Base-by-base conservation (phyloP, 225 moss, liverwort and hornwort species). In the Climacium dendroides region DNA sequence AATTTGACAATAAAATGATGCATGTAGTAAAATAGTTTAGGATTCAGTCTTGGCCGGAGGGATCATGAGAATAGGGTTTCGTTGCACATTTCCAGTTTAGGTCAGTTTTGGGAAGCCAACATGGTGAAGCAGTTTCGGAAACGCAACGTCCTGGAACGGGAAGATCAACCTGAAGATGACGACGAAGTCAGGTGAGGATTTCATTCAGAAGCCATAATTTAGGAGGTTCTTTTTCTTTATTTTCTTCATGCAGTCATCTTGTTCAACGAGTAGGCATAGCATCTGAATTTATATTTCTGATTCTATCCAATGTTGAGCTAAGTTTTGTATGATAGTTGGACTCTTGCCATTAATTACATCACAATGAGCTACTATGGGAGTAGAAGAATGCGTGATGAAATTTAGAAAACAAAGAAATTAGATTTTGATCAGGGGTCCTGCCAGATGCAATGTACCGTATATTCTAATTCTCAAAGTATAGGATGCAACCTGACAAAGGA, bases 61-160 rank as follows among this genome's bases (percentile, higher is more conserved):
- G 62, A 54, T 78, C 34, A 55, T 55, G 70, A 29, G 47, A 70
- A 14, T 77, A 54, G 67, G 50, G 11, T 39, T 30, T 47, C 34
- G n/a, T 80, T 80, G 48, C 79, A 23, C 41, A 32, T 60, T 84
- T 53, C 39, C 75, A 90, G 35, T 75, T 92, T 71, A 47, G 61
- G 66, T 79, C 65, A 52, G 37, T 55, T 86, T 64, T 4, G 41
- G 67, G 47, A 22, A 59, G 83, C 17, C 53, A 69, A 19, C 9
- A 97, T 95, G 97, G 97, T 88, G 64, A 96, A 96, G 92, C 93
- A 90, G n/a, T 97, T 96, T 90, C 90, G 97, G 54, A 95, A 95
- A 90, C 95, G 97, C 19, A 73, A 79, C 11, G 89, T 87, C 30
- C 83, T 89, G 65, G 95, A 94, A 79, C 76, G 86, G 22, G 93